These are phyloP conservation scores for Pleochaeta shiraiana DNA, from an alignment of 2,329 filamentous ascomycete species.

Conservation along the genomic window DNA sequence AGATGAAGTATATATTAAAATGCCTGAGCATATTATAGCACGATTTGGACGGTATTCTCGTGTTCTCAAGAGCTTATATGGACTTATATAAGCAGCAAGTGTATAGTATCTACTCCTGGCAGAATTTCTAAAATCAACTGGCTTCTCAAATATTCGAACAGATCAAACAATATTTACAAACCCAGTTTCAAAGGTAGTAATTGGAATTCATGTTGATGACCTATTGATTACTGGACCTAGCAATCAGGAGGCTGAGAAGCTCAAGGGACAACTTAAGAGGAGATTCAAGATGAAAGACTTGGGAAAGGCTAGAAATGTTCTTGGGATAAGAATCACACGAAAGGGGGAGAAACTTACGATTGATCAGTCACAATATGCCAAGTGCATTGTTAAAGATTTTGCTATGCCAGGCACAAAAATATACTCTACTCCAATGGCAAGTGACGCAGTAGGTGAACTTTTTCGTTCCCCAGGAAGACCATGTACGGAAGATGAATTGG, in stretches of 20 bases:
- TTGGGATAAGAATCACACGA: background rate
- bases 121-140: background rate
- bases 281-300: background rate
- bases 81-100: background rate
- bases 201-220: background rate
- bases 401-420: background rate
- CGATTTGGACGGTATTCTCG: background rate
- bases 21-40: background rate
- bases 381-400: background rate
- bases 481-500: background rate
- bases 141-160: background rate
- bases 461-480: background rate
- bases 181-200: background rate
- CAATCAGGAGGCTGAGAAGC: background rate
- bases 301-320: background rate
- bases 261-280: background rate
- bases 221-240: background rate
- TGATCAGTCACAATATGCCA: background rate
- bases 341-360: background rate
- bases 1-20: background rate
- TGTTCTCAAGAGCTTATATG: background rate
- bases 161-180: conserved; percentile 1
- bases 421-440: background rate
- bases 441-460: background rate
- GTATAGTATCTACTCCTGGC: background rate